A percentile compares a stretch with the other conserved stretches of the same genome.
Conservation (phyloP, 83 land plant genomes). For the Thuja plicata region DNA sequence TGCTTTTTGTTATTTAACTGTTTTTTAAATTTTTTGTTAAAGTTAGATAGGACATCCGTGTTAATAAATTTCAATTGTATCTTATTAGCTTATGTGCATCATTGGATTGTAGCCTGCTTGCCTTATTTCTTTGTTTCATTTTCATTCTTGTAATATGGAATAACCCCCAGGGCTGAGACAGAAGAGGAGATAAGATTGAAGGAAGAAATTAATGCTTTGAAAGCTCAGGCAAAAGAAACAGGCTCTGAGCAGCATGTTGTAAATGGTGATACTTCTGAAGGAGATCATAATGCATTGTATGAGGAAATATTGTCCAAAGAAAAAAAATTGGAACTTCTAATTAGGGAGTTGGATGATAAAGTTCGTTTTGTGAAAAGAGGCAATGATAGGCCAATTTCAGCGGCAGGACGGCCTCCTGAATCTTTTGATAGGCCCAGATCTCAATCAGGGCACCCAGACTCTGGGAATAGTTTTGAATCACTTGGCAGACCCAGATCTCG, state of each 20-base stretch:
- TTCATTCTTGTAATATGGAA: neutral
- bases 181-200: slow-evolving; percentile 57
- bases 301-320: slow-evolving; percentile 35
- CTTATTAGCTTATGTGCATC: neutral
- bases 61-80: neutral
- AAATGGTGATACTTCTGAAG: slow-evolving; percentile 22
- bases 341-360: slow-evolving; percentile 61
- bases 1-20: neutral
- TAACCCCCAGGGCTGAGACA: slow-evolving; percentile 45
- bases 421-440: slow-evolving; percentile 42
- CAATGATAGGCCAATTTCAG: slow-evolving; percentile 55
- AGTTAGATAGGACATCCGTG: neutral
- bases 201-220: slow-evolving; percentile 51
- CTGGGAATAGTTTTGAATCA: slow-evolving; percentile 34
- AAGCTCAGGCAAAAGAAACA: slow-evolving; percentile 23
- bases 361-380: slow-evolving; percentile 53
- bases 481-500: slow-evolving; percentile 52
- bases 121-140: neutral
- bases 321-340: slow-evolving; percentile 49
- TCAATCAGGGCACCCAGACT: slow-evolving; percentile 35
- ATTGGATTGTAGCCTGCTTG: neutral
- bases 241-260: slow-evolving; percentile 8
- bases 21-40: neutral
- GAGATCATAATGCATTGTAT: slow-evolving; percentile 9
- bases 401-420: slow-evolving; percentile 36